These are phyloP conservation scores for Jimgerdemannia lactiflua DNA, from an alignment of 192 early-diverging fungal species.

Conservation along the genomic window DNA sequence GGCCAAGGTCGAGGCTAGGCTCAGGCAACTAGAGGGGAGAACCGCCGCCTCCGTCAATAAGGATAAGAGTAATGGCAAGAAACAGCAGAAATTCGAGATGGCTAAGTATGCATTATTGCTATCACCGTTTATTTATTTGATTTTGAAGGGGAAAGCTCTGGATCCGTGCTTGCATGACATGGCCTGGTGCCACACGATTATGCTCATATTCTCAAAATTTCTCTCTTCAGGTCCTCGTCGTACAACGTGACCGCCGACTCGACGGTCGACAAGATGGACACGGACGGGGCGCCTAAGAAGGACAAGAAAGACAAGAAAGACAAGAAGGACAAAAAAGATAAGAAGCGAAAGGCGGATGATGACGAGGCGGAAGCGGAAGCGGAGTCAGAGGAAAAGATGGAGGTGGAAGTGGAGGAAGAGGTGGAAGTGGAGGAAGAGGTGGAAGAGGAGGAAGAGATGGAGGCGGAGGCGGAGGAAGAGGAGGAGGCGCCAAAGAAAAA, in stretches of 20 bases:
- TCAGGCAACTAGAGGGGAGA: conserved; percentile 88
- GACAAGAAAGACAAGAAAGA: conserved; percentile 18
- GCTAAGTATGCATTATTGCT: no score
- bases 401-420: conserved; percentile 33
- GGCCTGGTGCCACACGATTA: no score
- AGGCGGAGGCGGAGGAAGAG: conserved; percentile 37
- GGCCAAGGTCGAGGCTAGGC: conserved; percentile 82
- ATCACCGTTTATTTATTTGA: no score
- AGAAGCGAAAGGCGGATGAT: conserved; percentile 33
- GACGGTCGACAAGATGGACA: conserved; percentile 15
- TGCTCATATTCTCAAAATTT: conserved; percentile 39
- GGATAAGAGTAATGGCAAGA: conserved; percentile 61
- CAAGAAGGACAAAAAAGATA: conserved; percentile 5
- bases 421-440: conserved; percentile 43
- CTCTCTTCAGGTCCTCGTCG: no score
- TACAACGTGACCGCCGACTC: conserved; percentile 39
- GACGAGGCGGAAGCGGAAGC: conserved; percentile 13
- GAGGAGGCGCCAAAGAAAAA: conserved; percentile 49
- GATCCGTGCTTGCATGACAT: no score
- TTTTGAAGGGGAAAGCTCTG: no score
- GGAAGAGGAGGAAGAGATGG: conserved; percentile 34
- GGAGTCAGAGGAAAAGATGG: conserved; percentile 41
- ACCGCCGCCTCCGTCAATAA: conserved; percentile 66
- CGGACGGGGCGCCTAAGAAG: conserved; percentile 5
- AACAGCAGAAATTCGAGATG: conserved; percentile 60